Conservation (phyloP, 1,139 yeast species). For the Ashbya aceris region DNA sequence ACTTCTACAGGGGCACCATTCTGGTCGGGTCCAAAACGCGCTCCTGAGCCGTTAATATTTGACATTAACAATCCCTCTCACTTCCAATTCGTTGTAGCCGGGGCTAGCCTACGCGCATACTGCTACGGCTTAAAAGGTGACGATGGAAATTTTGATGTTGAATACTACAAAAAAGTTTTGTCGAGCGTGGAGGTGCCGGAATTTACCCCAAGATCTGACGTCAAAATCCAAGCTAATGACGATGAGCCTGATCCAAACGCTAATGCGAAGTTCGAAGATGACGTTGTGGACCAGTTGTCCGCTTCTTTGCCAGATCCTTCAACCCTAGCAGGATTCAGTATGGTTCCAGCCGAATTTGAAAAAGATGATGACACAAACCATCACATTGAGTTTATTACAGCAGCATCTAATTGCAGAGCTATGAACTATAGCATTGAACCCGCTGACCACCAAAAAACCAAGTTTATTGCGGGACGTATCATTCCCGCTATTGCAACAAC, state of each 20-base stretch:
- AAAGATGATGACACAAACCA: constrained; percentile 96
- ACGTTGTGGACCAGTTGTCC: constrained; percentile 50
- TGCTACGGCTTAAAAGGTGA: constrained; percentile 76
- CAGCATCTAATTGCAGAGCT: constrained; percentile 95
- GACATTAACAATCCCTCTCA: constrained; percentile 72
- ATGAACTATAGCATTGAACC: constrained; percentile 77
- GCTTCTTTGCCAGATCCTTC: constrained; percentile 83
- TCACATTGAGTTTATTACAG: constrained; percentile 93
- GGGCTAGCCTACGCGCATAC: constrained; percentile 83
- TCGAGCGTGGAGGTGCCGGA: constrained; percentile 49
- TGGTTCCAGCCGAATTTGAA: constrained; percentile 85
- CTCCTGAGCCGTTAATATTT: constrained; percentile 76
- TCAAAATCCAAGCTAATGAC: constrained; percentile 81
- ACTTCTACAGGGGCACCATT: constrained; percentile 89
- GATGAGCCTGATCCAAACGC: constrained; percentile 79
- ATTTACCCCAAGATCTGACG: constrained; percentile 66
- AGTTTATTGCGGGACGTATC: constrained; percentile 85
- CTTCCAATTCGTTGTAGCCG: constrained; percentile 74
- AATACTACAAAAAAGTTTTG: constrained; percentile 40
- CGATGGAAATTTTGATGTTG: constrained; percentile 38
- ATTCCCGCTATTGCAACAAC: constrained; percentile 99
- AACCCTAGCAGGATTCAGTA: constrained; percentile 77
- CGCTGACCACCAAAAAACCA: constrained; percentile 68
- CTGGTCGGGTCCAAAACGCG: constrained; percentile 98
- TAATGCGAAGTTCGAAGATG: constrained; percentile 45